Conservation (phyloP, 257 asterid species). For the Lithospermum erythrorhizon region DNA sequence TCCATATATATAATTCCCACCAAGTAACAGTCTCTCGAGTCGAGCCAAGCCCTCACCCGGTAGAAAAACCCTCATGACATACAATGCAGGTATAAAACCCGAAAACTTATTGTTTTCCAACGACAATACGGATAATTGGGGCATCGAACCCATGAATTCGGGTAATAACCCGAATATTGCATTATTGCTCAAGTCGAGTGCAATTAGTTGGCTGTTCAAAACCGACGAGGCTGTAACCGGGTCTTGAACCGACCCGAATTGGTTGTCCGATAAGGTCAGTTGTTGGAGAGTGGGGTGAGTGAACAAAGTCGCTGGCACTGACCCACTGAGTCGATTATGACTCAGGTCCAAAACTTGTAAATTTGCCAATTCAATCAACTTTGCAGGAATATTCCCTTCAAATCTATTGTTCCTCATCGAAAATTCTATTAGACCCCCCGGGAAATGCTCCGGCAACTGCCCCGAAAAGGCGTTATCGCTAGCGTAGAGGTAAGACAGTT, state of each 20-base stretch:
- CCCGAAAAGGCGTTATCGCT: conserved; percentile 73
- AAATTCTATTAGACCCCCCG: conserved; percentile 39
- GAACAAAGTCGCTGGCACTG: conserved; percentile 56
- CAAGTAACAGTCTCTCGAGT: conserved; percentile 59
- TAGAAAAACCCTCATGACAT: conserved; percentile 28
- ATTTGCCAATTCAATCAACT: conserved; percentile 11
- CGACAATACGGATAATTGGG: conserved; percentile 49
- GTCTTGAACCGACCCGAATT: conserved; percentile 36
- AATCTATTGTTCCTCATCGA: conserved; percentile 46
- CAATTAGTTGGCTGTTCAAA: conserved; percentile 42
- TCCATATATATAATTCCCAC: conserved; percentile 73
- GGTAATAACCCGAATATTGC: conserved; percentile 59
- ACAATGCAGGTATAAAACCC: conserved; percentile 56
- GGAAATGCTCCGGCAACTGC: conserved; percentile 34
- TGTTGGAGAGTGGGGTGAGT: conserved; percentile 64
- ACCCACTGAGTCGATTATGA: conserved; percentile 55
- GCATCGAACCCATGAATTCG: conserved; percentile 65
- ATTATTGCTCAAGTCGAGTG: conserved; percentile 60
- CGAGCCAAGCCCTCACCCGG: conserved; percentile 41
- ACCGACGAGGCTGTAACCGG: conserved; percentile 26
- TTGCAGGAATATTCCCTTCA: conserved; percentile 38
- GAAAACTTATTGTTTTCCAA: conserved; percentile 56
- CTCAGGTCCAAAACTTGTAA: conserved; percentile 72
- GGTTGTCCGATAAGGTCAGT: conserved; percentile 47
- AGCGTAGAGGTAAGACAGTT: conserved; percentile 43